Evolutionary conservation across 1,284 basidiomycete genomes (phyloP).

Genomic region (Trametes sp.): DNA sequence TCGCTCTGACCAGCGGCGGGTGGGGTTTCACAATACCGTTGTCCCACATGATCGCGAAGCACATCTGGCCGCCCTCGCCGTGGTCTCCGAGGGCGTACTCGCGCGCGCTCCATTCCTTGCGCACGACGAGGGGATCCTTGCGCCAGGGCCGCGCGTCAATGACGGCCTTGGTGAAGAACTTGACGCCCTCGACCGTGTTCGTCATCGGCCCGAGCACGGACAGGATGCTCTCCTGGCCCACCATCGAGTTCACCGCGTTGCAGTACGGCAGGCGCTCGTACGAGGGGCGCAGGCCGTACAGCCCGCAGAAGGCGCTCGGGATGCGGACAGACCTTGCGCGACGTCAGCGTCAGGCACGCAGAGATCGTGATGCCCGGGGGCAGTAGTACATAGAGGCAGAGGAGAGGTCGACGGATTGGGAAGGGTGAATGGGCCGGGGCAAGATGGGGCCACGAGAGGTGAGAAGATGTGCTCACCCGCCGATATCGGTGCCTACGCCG

Average conservation of each 20-base stretch:
- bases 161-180: slow-evolving; percentile 57
- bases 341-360: slow-evolving; percentile 1
- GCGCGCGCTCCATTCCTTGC: slow-evolving; percentile 56
- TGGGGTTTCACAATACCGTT: slow-evolving; percentile 58
- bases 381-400: not conserved
- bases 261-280: slow-evolving; percentile 62
- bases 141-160: slow-evolving; percentile 57
- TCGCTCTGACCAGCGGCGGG: slow-evolving; percentile 58
- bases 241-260: slow-evolving; percentile 53
- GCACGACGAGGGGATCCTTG: slow-evolving; percentile 55
- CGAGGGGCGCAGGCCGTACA: slow-evolving; percentile 63
- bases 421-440: slow-evolving; percentile 5
- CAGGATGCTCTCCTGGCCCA: slow-evolving; percentile 60
- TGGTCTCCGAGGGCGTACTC: slow-evolving; percentile 54
- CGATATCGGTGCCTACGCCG: slow-evolving; percentile 84
- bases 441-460: not conserved
- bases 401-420: not conserved
- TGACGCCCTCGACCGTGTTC: slow-evolving; percentile 51
- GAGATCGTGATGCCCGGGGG: not conserved
- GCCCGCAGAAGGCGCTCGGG: slow-evolving; percentile 57
- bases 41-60: slow-evolving; percentile 55
- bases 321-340: slow-evolving; percentile 55
- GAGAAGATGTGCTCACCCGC: slow-evolving; percentile 60
- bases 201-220: slow-evolving; percentile 66
- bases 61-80: slow-evolving; percentile 50